Conservation (phyloP, 2,329 filamentous ascomycete genomes). For the Ophiostoma sp. region DNA sequence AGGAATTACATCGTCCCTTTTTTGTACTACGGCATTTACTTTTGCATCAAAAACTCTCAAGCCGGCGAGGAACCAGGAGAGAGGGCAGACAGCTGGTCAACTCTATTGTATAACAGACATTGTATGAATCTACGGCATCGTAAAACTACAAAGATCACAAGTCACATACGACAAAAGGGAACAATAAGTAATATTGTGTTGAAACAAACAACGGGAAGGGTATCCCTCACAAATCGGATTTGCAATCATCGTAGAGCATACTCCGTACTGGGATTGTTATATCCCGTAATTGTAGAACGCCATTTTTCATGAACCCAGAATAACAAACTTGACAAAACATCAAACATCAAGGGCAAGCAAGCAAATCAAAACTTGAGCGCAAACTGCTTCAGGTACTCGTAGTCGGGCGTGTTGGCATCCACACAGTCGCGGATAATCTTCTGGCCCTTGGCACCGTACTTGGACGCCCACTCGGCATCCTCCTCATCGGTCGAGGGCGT, state of each 20-base stretch:
- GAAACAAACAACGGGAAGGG: background rate
- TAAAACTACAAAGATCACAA: background rate
- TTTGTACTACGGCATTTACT: background rate
- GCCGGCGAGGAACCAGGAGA: background rate
- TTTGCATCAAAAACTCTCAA: background rate
- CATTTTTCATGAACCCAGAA: background rate
- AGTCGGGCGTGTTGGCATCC: constrained; percentile 69
- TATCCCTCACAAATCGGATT: background rate
- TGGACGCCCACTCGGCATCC: constrained; percentile 69
- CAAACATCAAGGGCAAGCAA: background rate
- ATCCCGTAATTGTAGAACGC: background rate
- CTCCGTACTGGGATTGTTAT: background rate
- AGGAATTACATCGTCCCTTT: background rate
- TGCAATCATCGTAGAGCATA: background rate
- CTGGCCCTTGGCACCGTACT: constrained; percentile 71
- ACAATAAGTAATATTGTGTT: background rate
- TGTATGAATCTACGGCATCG: background rate
- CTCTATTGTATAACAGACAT: constrained; percentile 5
- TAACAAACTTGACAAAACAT: background rate
- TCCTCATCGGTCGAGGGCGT: constrained; percentile 56
- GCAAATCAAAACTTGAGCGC: constrained; percentile 58
- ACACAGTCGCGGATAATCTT: constrained; percentile 70
- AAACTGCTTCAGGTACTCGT: constrained; percentile 81
- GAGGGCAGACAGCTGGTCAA: background rate
- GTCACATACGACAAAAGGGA: background rate